Evolutionary conservation across 352 stramenopile species (phyloP), one percentile per base, ranked within the genome.

Genomic region (Pythium oligandrum): DNA sequence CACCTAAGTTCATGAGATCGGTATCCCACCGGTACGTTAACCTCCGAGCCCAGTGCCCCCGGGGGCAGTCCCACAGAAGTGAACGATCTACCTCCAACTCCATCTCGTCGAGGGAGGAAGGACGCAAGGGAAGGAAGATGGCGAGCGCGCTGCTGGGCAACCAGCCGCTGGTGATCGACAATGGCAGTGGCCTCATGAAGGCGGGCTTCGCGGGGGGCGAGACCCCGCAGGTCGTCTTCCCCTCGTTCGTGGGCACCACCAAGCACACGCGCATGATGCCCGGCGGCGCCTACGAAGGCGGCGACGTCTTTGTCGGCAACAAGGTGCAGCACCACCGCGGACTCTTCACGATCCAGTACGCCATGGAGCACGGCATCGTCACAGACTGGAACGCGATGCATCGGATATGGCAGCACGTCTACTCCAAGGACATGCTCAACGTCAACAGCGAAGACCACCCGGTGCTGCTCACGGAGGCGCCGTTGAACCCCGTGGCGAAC

Each of bases 321-420:
- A 74, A 74, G 32, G 74, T 93, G 59, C 70, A 86, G 62, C 78
- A 90, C 50, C 80, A 93, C 64, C 82, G 82, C 51, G 82, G 82
- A 12, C 66, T 93, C 48, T 93, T 93, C 65, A 78, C 70, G 51
- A 86, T 93, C 55, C 77, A 89, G 53, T 86, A 93, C 61, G 82
- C 82, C 48, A 91, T 96, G 78, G 78, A 95, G 66, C 82, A 92
- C 51, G 88, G 88, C 44, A 68, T 95, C 3, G 76, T 96, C 42
- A 82, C 71, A 45, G 78, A 96, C 71, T 94, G 83, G 80, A 86
- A 78, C 50, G 70, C 66, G 43, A 94, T 97, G 84, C 82, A 96
- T 51, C 82, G 83, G 48, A 86, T 97, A 60, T 90, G 87, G 86
- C 73, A 95, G 63, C 86, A 96, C 61, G 71, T 95, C 17, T 95